Conservation (phyloP, 352 stramenopile genomes). For the Phytopythium aichiense region DNA sequence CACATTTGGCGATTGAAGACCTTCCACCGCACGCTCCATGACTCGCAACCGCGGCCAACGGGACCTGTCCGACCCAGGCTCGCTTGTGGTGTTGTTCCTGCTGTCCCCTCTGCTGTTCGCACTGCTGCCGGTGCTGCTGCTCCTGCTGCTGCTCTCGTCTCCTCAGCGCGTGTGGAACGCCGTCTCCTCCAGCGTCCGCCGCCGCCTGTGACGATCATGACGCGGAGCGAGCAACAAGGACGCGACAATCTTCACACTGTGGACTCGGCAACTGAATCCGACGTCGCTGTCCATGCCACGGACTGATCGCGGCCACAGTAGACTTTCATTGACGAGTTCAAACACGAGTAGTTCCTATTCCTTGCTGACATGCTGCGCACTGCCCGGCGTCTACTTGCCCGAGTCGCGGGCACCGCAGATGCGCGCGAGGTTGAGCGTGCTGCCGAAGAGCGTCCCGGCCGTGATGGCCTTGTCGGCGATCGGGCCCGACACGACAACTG, state of each 20-base stretch:
- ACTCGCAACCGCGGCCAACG: too few species aligned
- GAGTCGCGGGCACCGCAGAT: slow-evolving; percentile 54
- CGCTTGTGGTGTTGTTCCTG: background rate
- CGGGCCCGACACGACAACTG: slow-evolving; percentile 77
- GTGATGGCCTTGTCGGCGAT: slow-evolving; percentile 74
- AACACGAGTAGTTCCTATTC: background rate
- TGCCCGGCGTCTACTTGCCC: background rate
- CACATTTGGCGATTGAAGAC: too few species aligned
- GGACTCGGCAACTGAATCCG: too few species aligned
- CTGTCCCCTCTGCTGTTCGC: background rate
- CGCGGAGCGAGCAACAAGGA: too few species aligned
- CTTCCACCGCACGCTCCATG: too few species aligned
- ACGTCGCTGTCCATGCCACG: too few species aligned
- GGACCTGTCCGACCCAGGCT: background rate
- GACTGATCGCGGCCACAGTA: too few species aligned
- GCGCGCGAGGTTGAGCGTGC: slow-evolving; percentile 63
- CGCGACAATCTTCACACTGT: too few species aligned
- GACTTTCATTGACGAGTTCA: too few species aligned
- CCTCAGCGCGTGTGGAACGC: background rate
- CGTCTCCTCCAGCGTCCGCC: background rate
- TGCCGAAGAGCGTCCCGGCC: slow-evolving; percentile 74
- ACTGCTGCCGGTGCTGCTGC: background rate
- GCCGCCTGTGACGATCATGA: background rate
- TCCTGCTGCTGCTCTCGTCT: background rate
- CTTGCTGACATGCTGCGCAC: background rate